Conservation (phyloP, 495 filamentous ascomycete species). For the Hyphodiscus hymeniophilus region DNA sequence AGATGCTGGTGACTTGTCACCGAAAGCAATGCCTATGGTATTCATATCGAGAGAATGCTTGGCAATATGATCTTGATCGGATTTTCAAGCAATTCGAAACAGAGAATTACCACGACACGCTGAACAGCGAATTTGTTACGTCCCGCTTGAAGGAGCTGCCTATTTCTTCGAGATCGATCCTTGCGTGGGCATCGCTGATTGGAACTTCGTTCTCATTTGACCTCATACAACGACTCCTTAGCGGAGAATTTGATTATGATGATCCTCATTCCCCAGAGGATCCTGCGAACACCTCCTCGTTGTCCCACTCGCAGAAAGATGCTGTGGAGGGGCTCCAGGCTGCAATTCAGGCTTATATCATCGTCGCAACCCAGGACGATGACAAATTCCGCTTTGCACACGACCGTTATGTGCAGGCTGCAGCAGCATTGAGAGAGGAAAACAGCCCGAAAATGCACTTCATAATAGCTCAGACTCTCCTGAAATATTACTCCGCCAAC, state of each 20-base stretch:
- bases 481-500: slow-evolving; percentile 56
- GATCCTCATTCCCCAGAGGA: slow-evolving; percentile 17
- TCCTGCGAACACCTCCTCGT: neutral
- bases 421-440: slow-evolving; percentile 59
- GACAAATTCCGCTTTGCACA: slow-evolving; percentile 71
- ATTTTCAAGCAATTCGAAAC: slow-evolving; percentile 76
- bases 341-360: slow-evolving; percentile 65
- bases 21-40: slow-evolving; percentile 83
- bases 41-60: slow-evolving; percentile 67
- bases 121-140: slow-evolving; percentile 72
- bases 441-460: slow-evolving; percentile 78
- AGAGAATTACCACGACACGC: slow-evolving; percentile 59
- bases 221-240: slow-evolving; percentile 68
- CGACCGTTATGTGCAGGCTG: slow-evolving; percentile 73
- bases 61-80: slow-evolving; percentile 77
- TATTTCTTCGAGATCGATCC: slow-evolving; percentile 58
- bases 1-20: slow-evolving; percentile 84
- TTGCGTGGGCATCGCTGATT: slow-evolving; percentile 79
- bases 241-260: slow-evolving; percentile 51
- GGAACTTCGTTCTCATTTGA: slow-evolving; percentile 74
- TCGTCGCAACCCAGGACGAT: slow-evolving; percentile 67
- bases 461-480: slow-evolving; percentile 67
- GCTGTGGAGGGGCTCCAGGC: slow-evolving; percentile 70
- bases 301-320: slow-evolving; percentile 34
- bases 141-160: slow-evolving; percentile 70